Evolutionary conservation across 768 basidiomycete genomes (phyloP), one percentile per base, ranked within the genome.

Genomic region (Amanita rimosa): DNA sequence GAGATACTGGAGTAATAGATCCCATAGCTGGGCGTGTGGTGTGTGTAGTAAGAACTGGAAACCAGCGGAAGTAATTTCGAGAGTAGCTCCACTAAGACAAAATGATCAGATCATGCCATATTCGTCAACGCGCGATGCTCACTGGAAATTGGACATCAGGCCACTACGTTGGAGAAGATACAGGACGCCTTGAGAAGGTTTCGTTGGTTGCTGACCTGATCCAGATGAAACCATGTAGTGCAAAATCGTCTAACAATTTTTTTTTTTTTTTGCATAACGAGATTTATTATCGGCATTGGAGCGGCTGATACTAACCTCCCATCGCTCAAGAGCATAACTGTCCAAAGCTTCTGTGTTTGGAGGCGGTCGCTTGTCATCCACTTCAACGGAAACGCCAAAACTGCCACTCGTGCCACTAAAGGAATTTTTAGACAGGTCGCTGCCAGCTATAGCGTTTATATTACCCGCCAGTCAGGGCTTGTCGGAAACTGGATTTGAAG

Each of bases 141-240:
- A 89, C 87, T 81, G 75, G 44, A 73, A 66, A 37, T 64, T 77
- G 8, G 75, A 71, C 96, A 98, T 98, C 49, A 99, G 71, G 14
- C 85, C 86, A 61, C 90, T 92, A 35, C 82, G 72, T 57, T 87
- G 74, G 2, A 99, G 72, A 6, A 98, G 73, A 58, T 79, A 85
- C 7, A 95, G 69, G 11, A 98, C 93, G 16, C 83, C 86, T 53
- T 81, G 78, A 0, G 87, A 87, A 5, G 93, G 91, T 60, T 77
- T 79, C 6, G 81, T 67, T 21, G 85, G 78, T 33, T 75, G 69
- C 60, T 86, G 79, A n/a, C 81, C 88, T 24, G 78, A 80, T 10
- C 82, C 88, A 27, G 87, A 95, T 7, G 90, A 93, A 3, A 99
- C 96, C 93, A 99, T 96, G 60, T 89, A 98, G 64, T 97, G 92